Percentiles rank a stretch among this genome's conserved stretches.
Evolutionary conservation across 2,329 filamentous ascomycete species (phyloP).

Genomic region (Davidsoniella eucalypti): DNA sequence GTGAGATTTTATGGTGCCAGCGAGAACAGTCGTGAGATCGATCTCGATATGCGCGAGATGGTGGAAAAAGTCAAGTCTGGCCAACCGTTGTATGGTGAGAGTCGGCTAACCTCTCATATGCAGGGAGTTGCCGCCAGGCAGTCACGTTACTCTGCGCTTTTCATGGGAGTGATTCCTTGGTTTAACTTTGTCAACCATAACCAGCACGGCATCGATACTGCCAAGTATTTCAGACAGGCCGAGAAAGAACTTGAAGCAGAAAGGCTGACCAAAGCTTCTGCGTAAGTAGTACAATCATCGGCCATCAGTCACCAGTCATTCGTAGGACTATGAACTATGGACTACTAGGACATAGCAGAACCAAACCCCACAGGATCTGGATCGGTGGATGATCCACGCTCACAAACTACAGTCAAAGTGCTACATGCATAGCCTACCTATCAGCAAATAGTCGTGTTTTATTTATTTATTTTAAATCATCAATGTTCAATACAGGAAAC

Average conservation of each 20-base stretch:
- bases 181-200: conserved; percentile 97
- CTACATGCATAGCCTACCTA: too few species aligned
- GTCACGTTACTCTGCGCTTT: conserved; percentile 76
- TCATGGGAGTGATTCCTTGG: conserved; percentile 77
- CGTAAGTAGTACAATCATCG: not conserved
- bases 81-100: conserved; percentile 74
- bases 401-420: too few species aligned
- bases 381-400: too few species aligned
- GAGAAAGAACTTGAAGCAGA: conserved; percentile 86
- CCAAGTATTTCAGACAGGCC: conserved; percentile 94
- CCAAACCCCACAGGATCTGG: too few species aligned
- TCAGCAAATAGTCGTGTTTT: too few species aligned
- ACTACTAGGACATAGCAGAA: too few species aligned
- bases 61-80: conserved; percentile 88
- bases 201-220: conserved; percentile 90
- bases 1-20: conserved; percentile 91
- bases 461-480: too few species aligned
- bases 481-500: too few species aligned
- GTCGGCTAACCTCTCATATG: conserved; percentile 65
- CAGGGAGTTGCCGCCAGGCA: conserved; percentile 87
- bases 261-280: conserved; percentile 16
- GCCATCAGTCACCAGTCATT: too few species aligned
- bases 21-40: conserved; percentile 80
- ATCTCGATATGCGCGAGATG: conserved; percentile 98
- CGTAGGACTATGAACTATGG: too few species aligned